These are phyloP conservation scores for Penicillium sp. DNA, from an alignment of 2,329 filamentous ascomycete species.

Conservation along the genomic window DNA sequence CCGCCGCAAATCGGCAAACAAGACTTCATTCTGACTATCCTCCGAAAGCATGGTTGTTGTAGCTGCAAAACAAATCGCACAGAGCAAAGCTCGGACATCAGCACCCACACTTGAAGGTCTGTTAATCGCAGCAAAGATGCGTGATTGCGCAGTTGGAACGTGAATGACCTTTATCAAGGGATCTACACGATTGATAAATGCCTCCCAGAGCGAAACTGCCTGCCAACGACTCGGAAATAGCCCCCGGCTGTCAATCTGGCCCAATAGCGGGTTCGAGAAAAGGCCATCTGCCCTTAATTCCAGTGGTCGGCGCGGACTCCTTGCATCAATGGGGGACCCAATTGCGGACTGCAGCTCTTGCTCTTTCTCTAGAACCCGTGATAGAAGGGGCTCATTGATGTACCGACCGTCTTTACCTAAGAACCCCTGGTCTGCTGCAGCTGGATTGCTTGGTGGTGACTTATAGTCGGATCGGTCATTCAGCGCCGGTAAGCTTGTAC, in stretches of 20 bases:
- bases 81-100: slow-evolving; percentile 27
- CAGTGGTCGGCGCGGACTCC: slow-evolving; percentile 6
- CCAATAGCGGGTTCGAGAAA: slow-evolving; percentile 18
- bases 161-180: slow-evolving; percentile 31
- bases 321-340: slow-evolving; percentile 11
- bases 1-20: slow-evolving; percentile 13
- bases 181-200: slow-evolving; percentile 28
- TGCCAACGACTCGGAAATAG: slow-evolving; percentile 25
- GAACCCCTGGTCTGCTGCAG: slow-evolving; percentile 14
- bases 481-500: background rate
- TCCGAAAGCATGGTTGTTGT: slow-evolving; percentile 21
- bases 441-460: background rate
- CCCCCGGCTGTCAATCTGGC: slow-evolving; percentile 10
- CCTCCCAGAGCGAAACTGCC: slow-evolving; percentile 30
- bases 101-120: slow-evolving; percentile 15
- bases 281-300: slow-evolving; percentile 23
- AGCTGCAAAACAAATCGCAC: slow-evolving; percentile 29
- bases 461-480: background rate
- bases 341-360: slow-evolving; percentile 26
- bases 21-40: slow-evolving; percentile 13
- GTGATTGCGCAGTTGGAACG: slow-evolving; percentile 27
- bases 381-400: slow-evolving; percentile 30
- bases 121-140: slow-evolving; percentile 30
- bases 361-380: slow-evolving; percentile 28
- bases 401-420: slow-evolving; percentile 28